These are phyloP conservation scores for Candida easanensis DNA, from an alignment of 805 yeast genomes.

Conservation along the genomic window DNA sequence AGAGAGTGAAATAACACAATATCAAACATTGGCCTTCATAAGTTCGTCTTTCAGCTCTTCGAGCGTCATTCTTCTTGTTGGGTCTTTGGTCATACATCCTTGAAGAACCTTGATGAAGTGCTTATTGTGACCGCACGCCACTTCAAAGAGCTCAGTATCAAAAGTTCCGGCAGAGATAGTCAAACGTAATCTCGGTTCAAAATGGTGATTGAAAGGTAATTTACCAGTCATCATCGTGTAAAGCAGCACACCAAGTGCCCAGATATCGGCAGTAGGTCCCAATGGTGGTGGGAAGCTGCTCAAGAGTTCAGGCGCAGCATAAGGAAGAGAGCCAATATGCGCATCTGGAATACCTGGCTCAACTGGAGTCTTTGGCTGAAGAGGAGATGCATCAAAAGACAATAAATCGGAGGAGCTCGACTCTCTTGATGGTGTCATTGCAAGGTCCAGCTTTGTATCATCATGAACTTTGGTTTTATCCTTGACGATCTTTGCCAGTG, in stretches of 20 bases:
- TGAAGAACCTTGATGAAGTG: conserved; percentile 35
- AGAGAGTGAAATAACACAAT: too few species aligned
- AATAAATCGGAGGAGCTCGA: conserved; percentile 8
- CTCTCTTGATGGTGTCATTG: neutral
- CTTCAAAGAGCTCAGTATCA: conserved; percentile 43
- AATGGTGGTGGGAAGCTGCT: conserved; percentile 56
- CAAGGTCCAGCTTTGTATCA: conserved; percentile 22
- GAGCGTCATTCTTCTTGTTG: conserved; percentile 50
- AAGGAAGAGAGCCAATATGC: conserved; percentile 87
- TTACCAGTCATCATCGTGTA: conserved; percentile 72
- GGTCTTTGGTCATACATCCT: conserved; percentile 54
- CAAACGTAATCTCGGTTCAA: conserved; percentile 74
- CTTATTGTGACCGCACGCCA: conserved; percentile 34
- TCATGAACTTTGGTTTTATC: conserved; percentile 31
- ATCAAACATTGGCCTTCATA: neutral
- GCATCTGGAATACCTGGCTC: conserved; percentile 45
- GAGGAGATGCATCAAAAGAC: conserved; percentile 18
- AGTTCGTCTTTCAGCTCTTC: conserved; percentile 20
- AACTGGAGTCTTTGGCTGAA: conserved; percentile 9
- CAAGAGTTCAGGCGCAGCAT: conserved; percentile 86
- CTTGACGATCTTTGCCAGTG: conserved; percentile 24
- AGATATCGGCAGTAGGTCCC: conserved; percentile 74
- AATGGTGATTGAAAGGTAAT: conserved; percentile 81
- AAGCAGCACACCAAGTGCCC: conserved; percentile 85
- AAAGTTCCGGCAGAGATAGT: conserved; percentile 68